Evolutionary conservation across 768 basidiomycete species (phyloP).

Genomic region (Kwoniella europaea): DNA sequence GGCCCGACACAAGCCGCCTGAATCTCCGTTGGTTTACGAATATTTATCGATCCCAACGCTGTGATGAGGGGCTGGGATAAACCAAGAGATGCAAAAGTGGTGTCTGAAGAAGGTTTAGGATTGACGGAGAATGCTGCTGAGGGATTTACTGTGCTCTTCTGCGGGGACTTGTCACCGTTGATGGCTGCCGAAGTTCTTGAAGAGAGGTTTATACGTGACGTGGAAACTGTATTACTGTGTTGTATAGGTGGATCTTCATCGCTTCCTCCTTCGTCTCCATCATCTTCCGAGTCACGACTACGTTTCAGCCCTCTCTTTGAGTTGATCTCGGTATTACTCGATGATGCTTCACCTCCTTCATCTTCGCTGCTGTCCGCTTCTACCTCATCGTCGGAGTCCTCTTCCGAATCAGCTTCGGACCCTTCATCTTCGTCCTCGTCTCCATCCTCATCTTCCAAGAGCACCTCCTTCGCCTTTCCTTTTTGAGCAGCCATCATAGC

Average conservation of each 20-base stretch:
- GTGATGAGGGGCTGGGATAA: conserved; percentile 64
- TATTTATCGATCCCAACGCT: conserved; percentile 81
- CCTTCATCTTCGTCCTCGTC: conserved; percentile 28
- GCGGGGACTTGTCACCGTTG: not conserved
- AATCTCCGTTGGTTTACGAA: conserved; percentile 80
- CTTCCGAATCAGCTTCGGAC: conserved; percentile 17
- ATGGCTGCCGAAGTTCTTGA: conserved; percentile 7
- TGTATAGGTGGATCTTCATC: not conserved
- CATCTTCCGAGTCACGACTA: conserved; percentile 4
- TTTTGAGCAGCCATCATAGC: conserved; percentile 46
- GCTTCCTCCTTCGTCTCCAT: conserved; percentile 16
- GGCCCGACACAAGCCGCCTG: conserved; percentile 89
- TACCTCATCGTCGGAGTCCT: conserved; percentile 9
- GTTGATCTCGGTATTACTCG: not conserved
- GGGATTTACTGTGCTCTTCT: conserved; percentile 10
- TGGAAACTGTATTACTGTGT: not conserved
- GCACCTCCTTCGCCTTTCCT: conserved; percentile 32
- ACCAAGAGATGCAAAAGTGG: conserved; percentile 59
- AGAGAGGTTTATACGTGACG: conserved; percentile 24
- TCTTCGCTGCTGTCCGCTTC: conserved; percentile 8
- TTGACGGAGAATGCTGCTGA: conserved; percentile 2
- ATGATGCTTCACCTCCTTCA: conserved; percentile 4
- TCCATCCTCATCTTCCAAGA: conserved; percentile 8
- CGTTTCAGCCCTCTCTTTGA: conserved; percentile 3
- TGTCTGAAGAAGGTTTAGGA: conserved; percentile 36